Evolutionary conservation across 2,329 filamentous ascomycete species (phyloP).

Genomic region (Ophiosphaerella narmari): DNA sequence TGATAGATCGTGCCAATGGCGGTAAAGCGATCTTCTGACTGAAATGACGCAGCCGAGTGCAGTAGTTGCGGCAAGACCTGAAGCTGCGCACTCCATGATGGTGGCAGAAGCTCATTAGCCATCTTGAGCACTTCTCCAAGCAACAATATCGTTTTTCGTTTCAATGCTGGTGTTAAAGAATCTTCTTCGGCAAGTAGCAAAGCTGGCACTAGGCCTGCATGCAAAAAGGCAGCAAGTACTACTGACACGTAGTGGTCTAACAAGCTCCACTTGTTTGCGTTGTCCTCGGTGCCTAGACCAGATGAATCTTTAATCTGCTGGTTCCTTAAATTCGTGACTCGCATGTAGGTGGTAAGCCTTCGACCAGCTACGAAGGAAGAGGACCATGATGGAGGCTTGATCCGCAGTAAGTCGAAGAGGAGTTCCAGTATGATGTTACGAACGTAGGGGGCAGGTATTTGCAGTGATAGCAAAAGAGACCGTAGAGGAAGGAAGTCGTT

Average conservation of each 20-base stretch:
- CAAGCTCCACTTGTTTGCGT: slow-evolving; percentile 71
- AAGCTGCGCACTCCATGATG: slow-evolving; percentile 78
- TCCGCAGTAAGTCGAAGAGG: slow-evolving; percentile 80
- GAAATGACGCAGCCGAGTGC: slow-evolving; percentile 72
- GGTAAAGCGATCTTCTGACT: slow-evolving; percentile 72
- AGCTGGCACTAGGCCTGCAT: slow-evolving; percentile 68
- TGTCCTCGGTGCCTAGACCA: slow-evolving; percentile 68
- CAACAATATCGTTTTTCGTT: slow-evolving; percentile 86
- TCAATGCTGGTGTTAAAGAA: slow-evolving; percentile 70
- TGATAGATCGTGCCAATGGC: slow-evolving; percentile 94
- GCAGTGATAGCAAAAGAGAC: slow-evolving; percentile 73
- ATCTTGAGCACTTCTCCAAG: slow-evolving; percentile 91
- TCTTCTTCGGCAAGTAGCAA: slow-evolving; percentile 67
- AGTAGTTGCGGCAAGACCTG: slow-evolving; percentile 89
- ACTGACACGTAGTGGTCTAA: slow-evolving; percentile 94
- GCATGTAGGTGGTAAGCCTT: slow-evolving; percentile 92
- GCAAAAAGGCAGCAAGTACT: slow-evolving; percentile 81
- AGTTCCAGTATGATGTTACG: slow-evolving; percentile 85
- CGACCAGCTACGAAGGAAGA: slow-evolving; percentile 92
- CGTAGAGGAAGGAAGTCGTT: slow-evolving; percentile 83
- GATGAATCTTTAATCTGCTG: slow-evolving; percentile 56
- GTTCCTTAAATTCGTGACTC: slow-evolving; percentile 81
- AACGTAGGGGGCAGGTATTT: slow-evolving; percentile 61
- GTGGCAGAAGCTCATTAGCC: slow-evolving; percentile 81
- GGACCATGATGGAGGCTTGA: slow-evolving; percentile 94